Percentiles rank a stretch among this genome's conserved stretches.
Evolutionary conservation across 73 alveolate genomes (phyloP).

Genomic region (Breviolum minutum): DNA sequence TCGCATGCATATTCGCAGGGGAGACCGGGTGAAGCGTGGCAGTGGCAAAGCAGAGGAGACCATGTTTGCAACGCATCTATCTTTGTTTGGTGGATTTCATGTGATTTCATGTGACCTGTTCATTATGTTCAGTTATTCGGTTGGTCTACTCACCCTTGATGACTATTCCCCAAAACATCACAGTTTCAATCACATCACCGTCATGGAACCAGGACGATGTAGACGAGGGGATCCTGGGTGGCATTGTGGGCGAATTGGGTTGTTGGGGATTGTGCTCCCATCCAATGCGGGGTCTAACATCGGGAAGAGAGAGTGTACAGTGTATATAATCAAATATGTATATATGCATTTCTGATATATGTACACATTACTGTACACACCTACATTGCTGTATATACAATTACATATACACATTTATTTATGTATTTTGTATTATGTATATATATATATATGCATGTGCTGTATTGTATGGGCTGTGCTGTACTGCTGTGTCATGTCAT

Average conservation of each 20-base stretch:
- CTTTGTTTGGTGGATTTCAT: too few relatives aligned
- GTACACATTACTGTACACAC: not conserved
- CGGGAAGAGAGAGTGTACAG: too few relatives aligned
- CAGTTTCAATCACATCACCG: not conserved
- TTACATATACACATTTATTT: not conserved
- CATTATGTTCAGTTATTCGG: too few relatives aligned
- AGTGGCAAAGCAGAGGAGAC: not conserved
- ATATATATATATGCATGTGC: too few relatives aligned
- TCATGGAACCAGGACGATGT: not conserved
- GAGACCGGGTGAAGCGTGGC: slow-evolving; percentile 86
- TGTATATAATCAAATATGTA: not conserved
- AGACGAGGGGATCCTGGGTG: slow-evolving; percentile 13
- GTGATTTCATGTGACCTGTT: too few relatives aligned
- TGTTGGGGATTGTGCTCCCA: too few relatives aligned
- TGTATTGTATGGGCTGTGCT: too few relatives aligned
- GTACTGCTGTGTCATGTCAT: too few relatives aligned
- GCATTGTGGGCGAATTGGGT: not conserved
- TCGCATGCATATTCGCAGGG: slow-evolving; percentile 59
- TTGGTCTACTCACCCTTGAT: too few relatives aligned
- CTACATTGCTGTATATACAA: not conserved
- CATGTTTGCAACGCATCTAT: not conserved
- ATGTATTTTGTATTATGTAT: too few relatives aligned
- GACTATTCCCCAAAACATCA: too few relatives aligned
- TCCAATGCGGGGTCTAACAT: too few relatives aligned
- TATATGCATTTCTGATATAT: not conserved